Conservation (phyloP, 2,329 filamentous ascomycete species). For the Tolypocladium amazonense region DNA sequence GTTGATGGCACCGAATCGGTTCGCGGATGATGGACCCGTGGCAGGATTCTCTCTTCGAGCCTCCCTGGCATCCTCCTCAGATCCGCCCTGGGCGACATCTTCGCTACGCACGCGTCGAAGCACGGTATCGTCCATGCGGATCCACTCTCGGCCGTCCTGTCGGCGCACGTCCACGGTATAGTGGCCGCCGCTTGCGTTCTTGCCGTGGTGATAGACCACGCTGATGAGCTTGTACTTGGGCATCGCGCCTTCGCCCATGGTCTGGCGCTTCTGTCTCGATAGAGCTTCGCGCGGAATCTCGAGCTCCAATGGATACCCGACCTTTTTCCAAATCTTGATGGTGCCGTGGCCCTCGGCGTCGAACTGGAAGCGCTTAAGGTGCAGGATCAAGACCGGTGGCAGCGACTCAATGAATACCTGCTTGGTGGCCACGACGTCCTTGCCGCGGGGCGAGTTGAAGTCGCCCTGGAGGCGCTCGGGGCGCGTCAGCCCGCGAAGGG, state of each 20-base stretch:
- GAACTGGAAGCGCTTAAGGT: conserved; percentile 96
- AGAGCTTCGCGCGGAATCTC: conserved; percentile 90
- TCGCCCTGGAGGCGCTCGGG: conserved; percentile 79
- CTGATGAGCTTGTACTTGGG: conserved; percentile 80
- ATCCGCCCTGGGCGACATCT: conserved; percentile 78
- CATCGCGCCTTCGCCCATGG: conserved; percentile 52
- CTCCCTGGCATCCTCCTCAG: conserved; percentile 65
- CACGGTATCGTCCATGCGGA: conserved; percentile 87
- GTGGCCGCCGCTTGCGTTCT: conserved; percentile 90
- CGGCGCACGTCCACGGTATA: conserved; percentile 96
- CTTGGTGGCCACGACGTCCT: conserved; percentile 72
- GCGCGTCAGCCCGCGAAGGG: conserved; percentile 72
- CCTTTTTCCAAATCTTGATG: conserved; percentile 97
- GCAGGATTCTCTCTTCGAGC: conserved; percentile 12
- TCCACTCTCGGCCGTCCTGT: conserved; percentile 92
- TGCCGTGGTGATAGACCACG: conserved; percentile 95
- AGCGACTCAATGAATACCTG: conserved; percentile 90
- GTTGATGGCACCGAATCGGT: conserved; percentile 63
- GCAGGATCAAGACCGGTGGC: conserved; percentile 84
- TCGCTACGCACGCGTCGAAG: conserved; percentile 77
- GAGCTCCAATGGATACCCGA: conserved; percentile 88
- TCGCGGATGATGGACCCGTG: conserved; percentile 37
- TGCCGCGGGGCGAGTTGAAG: conserved; percentile 69
- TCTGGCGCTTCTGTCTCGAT: conserved; percentile 58
- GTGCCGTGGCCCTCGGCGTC: conserved; percentile 71